These are phyloP conservation scores for Thielaviopsis cerberus DNA, from an alignment of 2,329 filamentous ascomycete genomes.

Conservation along the genomic window DNA sequence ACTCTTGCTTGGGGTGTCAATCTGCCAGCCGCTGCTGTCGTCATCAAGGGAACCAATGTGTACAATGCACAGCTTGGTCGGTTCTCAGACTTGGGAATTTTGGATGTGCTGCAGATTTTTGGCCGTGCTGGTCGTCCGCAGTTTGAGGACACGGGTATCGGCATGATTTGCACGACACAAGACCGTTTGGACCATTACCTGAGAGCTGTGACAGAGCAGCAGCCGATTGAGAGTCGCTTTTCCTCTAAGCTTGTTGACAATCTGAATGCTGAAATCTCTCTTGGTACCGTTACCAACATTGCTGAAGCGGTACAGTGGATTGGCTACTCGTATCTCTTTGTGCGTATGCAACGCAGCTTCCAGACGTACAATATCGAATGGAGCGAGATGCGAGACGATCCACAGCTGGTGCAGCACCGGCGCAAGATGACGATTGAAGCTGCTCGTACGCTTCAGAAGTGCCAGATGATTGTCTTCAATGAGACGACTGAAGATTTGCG, in stretches of 20 bases:
- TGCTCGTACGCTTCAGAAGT: conserved; percentile 68
- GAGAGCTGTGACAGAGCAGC: conserved; percentile 80
- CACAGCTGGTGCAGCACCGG: conserved; percentile 66
- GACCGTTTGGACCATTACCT: conserved; percentile 85
- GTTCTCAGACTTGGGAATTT: conserved; percentile 86
- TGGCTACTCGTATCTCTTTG: conserved; percentile 92
- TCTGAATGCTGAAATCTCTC: conserved; percentile 78
- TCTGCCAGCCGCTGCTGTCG: conserved; percentile 81
- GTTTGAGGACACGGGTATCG: conserved; percentile 92
- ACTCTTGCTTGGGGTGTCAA: conserved; percentile 98
- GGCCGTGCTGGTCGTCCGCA: conserved; percentile 94
- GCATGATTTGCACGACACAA: conserved; percentile 94
- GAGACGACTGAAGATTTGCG: conserved; percentile 77
- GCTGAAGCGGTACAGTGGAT: conserved; percentile 91
- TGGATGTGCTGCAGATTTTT: conserved; percentile 95
- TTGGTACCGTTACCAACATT: conserved; percentile 90
- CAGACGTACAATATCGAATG: conserved; percentile 89
- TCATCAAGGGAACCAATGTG: conserved; percentile 95
- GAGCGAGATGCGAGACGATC: conserved; percentile 76
- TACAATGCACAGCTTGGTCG: conserved; percentile 95
- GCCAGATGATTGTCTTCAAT: conserved; percentile 98
- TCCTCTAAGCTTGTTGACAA: conserved; percentile 90
- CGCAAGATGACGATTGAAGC: conserved; percentile 77
- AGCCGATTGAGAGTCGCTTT: conserved; percentile 94
- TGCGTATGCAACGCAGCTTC: conserved; percentile 85